Conservation (phyloP, 2,329 filamentous ascomycete genomes). For the Venturia pyrina region DNA sequence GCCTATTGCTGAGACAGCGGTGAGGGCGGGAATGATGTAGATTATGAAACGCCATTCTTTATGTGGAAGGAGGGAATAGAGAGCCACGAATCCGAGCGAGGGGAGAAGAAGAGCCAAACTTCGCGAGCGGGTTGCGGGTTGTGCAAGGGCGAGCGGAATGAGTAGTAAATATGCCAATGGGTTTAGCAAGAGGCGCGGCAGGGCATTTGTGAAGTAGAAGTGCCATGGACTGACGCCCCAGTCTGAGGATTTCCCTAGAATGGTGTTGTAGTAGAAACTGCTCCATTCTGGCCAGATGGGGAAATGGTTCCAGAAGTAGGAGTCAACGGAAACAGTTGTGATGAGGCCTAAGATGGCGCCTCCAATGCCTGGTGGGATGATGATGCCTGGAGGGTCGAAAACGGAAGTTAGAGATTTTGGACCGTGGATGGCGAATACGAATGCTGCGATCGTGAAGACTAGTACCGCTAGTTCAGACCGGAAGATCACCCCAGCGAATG, state of each 20-base stretch:
- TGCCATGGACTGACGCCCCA: slow-evolving; percentile 85
- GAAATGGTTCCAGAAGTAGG: slow-evolving; percentile 79
- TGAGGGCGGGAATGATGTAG: slow-evolving; percentile 73
- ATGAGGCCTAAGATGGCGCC: slow-evolving; percentile 58
- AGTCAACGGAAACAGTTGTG: slow-evolving; percentile 69
- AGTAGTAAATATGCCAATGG: slow-evolving; percentile 51
- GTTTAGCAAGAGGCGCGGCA: slow-evolving; percentile 78
- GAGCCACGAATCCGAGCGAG: slow-evolving; percentile 57
- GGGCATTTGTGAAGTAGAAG: slow-evolving; percentile 72
- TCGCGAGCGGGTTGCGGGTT: slow-evolving; percentile 31
- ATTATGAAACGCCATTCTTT: slow-evolving; percentile 96
- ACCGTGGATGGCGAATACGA: slow-evolving; percentile 30
- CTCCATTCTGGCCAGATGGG: slow-evolving; percentile 80
- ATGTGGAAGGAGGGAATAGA: slow-evolving; percentile 86
- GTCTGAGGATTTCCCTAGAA: slow-evolving; percentile 69
- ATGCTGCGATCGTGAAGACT: slow-evolving; percentile 50
- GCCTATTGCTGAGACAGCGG: slow-evolving; percentile 63
- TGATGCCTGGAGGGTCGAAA: slow-evolving; percentile 16
- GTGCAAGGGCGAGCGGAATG: slow-evolving; percentile 41
- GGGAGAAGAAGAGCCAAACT: slow-evolving; percentile 52
- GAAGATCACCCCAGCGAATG: slow-evolving; percentile 73
- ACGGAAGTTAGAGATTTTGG: neutral
- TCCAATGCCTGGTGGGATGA: slow-evolving; percentile 56
- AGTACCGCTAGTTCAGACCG: slow-evolving; percentile 81
- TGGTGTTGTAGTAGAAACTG: slow-evolving; percentile 84